These are phyloP conservation scores for Dictyostelium brefeldianum DNA, from an alignment of 78 protist genomes.

Conservation along the genomic window DNA sequence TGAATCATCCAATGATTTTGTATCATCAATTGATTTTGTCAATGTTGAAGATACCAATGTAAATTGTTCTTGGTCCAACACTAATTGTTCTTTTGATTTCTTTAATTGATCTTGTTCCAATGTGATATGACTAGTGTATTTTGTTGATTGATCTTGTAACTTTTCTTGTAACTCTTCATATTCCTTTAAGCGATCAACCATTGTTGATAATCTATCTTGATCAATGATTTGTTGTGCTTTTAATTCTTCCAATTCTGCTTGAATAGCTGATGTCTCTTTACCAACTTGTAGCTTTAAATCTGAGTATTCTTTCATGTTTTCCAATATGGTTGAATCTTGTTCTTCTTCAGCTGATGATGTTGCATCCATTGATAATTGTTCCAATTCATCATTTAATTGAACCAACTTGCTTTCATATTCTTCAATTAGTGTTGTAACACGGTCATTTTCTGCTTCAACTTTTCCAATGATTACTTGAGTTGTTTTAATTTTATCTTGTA, in stretches of 20 bases:
- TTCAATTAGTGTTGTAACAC: background rate
- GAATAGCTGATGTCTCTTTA: slow-evolving; percentile 32
- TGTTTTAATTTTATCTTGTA: slow-evolving; percentile 25
- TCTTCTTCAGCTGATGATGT: background rate
- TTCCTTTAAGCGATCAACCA: background rate
- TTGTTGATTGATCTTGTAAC: background rate
- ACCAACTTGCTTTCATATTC: slow-evolving; percentile 23
- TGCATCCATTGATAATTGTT: background rate
- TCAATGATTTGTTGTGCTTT: slow-evolving; percentile 18
- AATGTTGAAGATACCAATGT: background rate
- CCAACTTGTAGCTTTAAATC: slow-evolving; percentile 39
- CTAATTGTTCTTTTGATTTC: background rate
- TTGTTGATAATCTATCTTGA: background rate
- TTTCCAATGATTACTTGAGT: background rate
- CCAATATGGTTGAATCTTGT: background rate
- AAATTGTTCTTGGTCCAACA: background rate
- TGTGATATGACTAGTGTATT: background rate
- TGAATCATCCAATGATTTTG: slow-evolving; percentile 12
- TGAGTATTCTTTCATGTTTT: slow-evolving; percentile 59
- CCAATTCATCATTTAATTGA: slow-evolving; percentile 43
- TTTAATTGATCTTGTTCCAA: background rate
- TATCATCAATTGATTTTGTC: background rate
- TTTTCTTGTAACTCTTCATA: slow-evolving; percentile 20
- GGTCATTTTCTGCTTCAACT: slow-evolving; percentile 5
- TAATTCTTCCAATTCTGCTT: slow-evolving; percentile 2